phyloP scores from a whole-genome alignment of 2,329 filamentous ascomycete species.

The Monosporascus ibericus region DNA sequence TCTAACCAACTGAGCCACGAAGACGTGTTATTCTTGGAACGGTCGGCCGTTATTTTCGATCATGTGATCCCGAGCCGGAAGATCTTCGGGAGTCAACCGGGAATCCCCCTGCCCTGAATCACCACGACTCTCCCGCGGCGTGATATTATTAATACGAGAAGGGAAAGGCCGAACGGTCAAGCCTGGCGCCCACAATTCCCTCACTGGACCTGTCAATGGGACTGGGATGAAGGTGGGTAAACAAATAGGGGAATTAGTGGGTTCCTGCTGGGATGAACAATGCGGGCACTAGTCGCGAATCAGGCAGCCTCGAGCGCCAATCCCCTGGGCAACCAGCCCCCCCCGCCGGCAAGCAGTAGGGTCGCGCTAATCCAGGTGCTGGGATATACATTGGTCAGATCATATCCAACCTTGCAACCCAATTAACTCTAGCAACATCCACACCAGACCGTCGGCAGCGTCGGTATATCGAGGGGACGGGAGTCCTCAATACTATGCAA shows the following conservation, averaged over 20 bases:
- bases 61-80: no score
- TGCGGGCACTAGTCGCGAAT: not conserved
- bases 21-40: slow-evolving; percentile 15
- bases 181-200: not conserved
- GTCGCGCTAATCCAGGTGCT: no score
- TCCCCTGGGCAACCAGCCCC: slow-evolving; percentile 22
- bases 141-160: not conserved
- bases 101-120: no score
- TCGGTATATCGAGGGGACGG: no score
- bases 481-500: not conserved
- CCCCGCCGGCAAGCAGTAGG: not conserved
- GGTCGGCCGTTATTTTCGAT: no score
- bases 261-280: not conserved
- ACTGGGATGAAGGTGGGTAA: slow-evolving; percentile 7
- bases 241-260: slow-evolving; percentile 19
- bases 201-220: not conserved
- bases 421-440: slow-evolving; percentile 14
- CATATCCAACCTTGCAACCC: slow-evolving; percentile 18
- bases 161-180: not conserved
- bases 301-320: slow-evolving; percentile 3
- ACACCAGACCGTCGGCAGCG: not conserved
- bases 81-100: no score
- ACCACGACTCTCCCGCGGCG: no score
- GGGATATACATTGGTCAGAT: not conserved
- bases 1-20: slow-evolving; percentile 38